Evolutionary conservation across 2,329 filamentous ascomycete species (phyloP).

Genomic region (Paecilomyces sp.): DNA sequence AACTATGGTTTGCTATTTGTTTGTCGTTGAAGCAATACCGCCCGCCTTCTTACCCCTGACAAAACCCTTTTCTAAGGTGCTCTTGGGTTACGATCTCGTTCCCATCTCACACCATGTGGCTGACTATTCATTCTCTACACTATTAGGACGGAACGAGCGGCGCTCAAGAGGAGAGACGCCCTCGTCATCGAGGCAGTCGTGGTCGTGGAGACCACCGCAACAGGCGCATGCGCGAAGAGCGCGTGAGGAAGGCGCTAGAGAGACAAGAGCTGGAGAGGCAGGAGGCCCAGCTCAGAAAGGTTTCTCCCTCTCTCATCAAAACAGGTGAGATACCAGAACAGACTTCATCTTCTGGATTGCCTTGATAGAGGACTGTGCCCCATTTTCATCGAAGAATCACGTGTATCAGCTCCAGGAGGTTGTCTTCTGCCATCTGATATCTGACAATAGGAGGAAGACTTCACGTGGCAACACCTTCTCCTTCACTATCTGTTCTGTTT

Average conservation of each 20-base stretch:
- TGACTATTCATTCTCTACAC: background rate
- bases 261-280: background rate
- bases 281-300: background rate
- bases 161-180: background rate
- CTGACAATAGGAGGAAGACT: background rate
- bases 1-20: background rate
- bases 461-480: background rate
- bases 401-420: background rate
- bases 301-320: background rate
- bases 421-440: background rate
- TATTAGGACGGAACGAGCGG: background rate
- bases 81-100: background rate
- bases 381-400: background rate
- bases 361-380: background rate
- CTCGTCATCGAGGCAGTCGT: constrained; percentile 1
- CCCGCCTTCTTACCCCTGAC: background rate
- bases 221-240: constrained; percentile 3
- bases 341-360: background rate
- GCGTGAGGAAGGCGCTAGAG: background rate
- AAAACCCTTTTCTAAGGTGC: background rate
- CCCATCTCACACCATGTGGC: background rate
- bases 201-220: constrained; percentile 6
- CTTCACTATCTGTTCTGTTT: background rate
- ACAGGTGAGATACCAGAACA: background rate
- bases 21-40: background rate